Evolutionary conservation across 305 asterid species (phyloP).

Genomic region (Fraxinus baroniana): DNA sequence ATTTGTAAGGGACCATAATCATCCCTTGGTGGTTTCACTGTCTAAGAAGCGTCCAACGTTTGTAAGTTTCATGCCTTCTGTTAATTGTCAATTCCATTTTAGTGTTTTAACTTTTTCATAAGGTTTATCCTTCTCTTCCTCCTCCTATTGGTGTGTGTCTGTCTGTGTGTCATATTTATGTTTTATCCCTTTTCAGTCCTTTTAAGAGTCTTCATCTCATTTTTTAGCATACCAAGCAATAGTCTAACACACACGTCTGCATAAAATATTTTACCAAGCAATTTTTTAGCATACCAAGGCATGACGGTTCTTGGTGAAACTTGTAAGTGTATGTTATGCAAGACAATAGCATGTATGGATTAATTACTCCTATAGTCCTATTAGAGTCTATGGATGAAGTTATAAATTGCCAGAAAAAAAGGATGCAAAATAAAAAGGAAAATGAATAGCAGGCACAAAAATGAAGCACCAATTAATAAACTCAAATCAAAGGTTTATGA

Average conservation of each 20-base stretch:
- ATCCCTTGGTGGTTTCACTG: conserved; percentile 51
- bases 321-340: background rate
- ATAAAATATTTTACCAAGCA: background rate
- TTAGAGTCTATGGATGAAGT: conserved; percentile 4
- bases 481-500: background rate
- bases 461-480: background rate
- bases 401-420: background rate
- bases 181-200: background rate
- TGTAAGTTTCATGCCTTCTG: conserved; percentile 37
- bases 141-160: background rate
- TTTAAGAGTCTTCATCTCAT: conserved; percentile 3
- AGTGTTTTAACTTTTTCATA: background rate
- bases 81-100: background rate
- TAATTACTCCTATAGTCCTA: background rate
- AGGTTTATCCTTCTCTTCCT: background rate
- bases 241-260: background rate
- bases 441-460: conserved; percentile 3
- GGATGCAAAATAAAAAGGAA: background rate
- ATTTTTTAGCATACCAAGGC: background rate
- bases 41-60: conserved; percentile 48
- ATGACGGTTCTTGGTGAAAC: background rate
- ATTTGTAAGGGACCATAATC: conserved; percentile 74
- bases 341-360: background rate
- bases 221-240: background rate
- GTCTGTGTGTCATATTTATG: conserved; percentile 1